Base-by-base conservation (phyloP, 208 protist species). In the Leishmania turanica region DNA sequence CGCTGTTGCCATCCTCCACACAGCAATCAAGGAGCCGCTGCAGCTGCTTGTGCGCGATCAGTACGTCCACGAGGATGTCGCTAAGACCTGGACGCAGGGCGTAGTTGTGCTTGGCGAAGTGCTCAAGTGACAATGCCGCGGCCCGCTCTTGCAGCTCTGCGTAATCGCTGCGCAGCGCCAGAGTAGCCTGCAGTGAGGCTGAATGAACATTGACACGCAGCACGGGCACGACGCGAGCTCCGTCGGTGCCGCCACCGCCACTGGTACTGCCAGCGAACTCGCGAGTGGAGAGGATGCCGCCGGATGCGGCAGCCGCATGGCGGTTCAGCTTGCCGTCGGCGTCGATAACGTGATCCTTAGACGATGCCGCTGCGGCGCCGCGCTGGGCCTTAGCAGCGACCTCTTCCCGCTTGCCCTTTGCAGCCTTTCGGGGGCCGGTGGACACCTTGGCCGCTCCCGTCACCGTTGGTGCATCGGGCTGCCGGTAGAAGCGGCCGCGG, bases 31-130 rank as follows among this genome's bases (percentile, higher is more conserved):
- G 79, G 17, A 89, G 71, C 40, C 80, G 84, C 47, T 86, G 62
- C 17, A 90, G 79, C 31, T 91, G 81, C 49, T 86, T 82, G 34
- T 91, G 80, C 7, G 91, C 85, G 21, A 78, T 70, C 58, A 96
- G 83, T 24, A 90, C 86, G 49, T 88, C 86, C 15, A 75, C 58
- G 21, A 96, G 82, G 49, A 96, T 76, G 40, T 83, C 87, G 27
- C 91, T 90, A 5, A 95, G 77, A 27, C 84, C 89, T 0, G 88
- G 62, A 19, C 89, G 87, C 53, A 96, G 73, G 54, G 75, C 70
- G 79, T 87, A 91, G 54, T 78, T 74, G 79, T 87, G 84, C 77
- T 81, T 75, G 5, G 80, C 81, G 76, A 95, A 92, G 7, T 91
- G 40, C 77, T 90, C 83, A 2, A 83, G 68, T 2, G 85, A 90